These are phyloP conservation scores for Plasmodium falciparum DNA, from an alignment of 169 alveolate species.

Conservation along the genomic window DNA sequence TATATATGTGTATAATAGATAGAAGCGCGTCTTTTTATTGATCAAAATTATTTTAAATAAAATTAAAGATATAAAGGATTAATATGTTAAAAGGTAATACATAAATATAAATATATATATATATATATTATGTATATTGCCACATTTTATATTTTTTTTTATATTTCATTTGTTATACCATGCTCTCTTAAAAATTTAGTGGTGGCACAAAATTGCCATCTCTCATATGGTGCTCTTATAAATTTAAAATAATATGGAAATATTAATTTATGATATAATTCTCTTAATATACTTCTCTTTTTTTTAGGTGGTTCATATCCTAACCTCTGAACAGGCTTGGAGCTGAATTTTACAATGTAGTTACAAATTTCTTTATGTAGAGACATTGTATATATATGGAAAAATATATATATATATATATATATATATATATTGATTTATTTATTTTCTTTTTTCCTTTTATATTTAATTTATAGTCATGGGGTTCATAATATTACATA, in stretches of 20 bases:
- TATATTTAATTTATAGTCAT: no score
- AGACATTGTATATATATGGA: constrained; percentile 24
- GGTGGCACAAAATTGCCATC: constrained; percentile 89
- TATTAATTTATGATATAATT: constrained; percentile 76
- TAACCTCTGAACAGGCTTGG: constrained; percentile 33
- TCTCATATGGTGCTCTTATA: constrained; percentile 88
- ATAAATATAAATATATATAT: not conserved
- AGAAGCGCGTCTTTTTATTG: no score
- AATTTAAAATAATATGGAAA: constrained; percentile 88
- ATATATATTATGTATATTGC: not conserved
- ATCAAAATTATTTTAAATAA: no score
- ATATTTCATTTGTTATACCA: constrained; percentile 73
- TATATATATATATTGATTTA: not conserved
- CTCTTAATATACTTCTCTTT: constrained; percentile 37
- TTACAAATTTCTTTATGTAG: constrained; percentile 74
- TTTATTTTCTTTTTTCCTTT: not conserved
- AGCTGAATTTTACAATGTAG: constrained; percentile 38
- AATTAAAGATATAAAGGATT: no score
- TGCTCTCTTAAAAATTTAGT: constrained; percentile 89
- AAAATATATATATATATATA: constrained; percentile 14
- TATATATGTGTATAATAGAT: no score
- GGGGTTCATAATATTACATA: no score
- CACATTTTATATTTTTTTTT: not conserved
- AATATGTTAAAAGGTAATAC: not conserved
- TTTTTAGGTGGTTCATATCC: constrained; percentile 49